Evolutionary conservation across 257 asterid species (phyloP), one percentile per base, ranked within the genome.

Genomic region (Anisodus acutangulus): DNA sequence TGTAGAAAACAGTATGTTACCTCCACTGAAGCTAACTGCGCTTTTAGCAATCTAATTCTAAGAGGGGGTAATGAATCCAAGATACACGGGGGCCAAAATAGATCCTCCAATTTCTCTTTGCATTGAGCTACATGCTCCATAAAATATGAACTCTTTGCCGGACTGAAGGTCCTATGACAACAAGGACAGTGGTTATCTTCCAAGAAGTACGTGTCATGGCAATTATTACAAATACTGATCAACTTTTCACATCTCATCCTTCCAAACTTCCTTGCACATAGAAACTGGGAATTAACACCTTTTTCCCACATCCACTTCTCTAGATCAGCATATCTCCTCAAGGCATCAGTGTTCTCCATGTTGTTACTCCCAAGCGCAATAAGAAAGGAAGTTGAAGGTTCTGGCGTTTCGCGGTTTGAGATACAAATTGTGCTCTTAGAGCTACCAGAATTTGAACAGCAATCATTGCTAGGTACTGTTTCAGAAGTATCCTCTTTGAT

Each of bases 301-400:
- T 91, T 96, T 71, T 94, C 91, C 95, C 94, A 89, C 87, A 89
- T 90, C 98, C 99, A 95, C 85, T 89, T 84, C 88, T 90, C 94
- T 26, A 88, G 87, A 85, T 91, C 93, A 81, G 83, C 85, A 74
- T 86, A 89, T 84, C 94, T 93, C 19, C 78, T 88, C 85, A 89
- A 45, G 63, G 85, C 81, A 35, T 83, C 86, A 45, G 80, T 82
- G 83, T 89, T 88, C 80, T 88, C 93, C 55, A 79, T 69, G 83
- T 78, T 88, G 84, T 84, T 87, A 57, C 83, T 86, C 78, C 85
- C 89, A 72, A 70, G 83, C 64, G 86, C 89, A 81, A 68, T n/a
- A 74, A 84, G 54, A 71, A 82, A 86, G 41, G 89, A 85, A 43
- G 83, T 79, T n/a, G 89, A 86, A 59, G 88, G 78, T 82, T 83